Conservation (phyloP, 306 rosid genomes). For the Quercus robur region DNA sequence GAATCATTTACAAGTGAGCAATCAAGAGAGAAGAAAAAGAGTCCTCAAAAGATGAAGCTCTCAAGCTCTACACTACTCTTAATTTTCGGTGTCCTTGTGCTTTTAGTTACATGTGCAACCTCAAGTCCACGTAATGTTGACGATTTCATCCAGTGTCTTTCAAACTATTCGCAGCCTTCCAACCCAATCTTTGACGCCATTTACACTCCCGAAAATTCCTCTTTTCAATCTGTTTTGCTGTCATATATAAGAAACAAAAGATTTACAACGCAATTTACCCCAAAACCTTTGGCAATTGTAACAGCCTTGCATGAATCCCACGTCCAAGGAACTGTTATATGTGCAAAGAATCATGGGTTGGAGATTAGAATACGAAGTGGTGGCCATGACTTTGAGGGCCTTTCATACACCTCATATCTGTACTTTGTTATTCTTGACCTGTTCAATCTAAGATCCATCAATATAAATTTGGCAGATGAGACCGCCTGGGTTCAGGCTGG, state of each 20-base stretch:
- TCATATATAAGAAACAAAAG: conserved; percentile 23
- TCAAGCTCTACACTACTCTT: neutral
- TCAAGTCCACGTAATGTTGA: neutral
- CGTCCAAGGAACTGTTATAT: conserved; percentile 21
- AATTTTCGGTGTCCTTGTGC: neutral
- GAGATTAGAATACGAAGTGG: conserved; percentile 37
- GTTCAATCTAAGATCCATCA: conserved; percentile 31
- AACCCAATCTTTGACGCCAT: conserved; percentile 20
- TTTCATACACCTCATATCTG: conserved; percentile 19
- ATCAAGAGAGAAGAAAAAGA: neutral
- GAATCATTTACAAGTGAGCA: too few relatives aligned
- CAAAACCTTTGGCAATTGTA: conserved; percentile 26
- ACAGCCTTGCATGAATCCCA: conserved; percentile 14
- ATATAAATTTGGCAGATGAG: neutral
- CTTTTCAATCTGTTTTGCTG: conserved; percentile 8
- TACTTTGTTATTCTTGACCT: conserved; percentile 34
- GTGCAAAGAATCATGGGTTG: conserved; percentile 11
- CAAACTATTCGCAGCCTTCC: neutral
- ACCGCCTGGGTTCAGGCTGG: conserved; percentile 37
- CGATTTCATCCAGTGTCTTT: conserved; percentile 10
- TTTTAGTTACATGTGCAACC: neutral
- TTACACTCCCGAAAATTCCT: conserved; percentile 9
- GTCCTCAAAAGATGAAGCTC: neutral
- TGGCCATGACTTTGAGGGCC: conserved; percentile 38
- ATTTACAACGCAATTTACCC: conserved; percentile 14